phyloP scores from a whole-genome alignment of 495 filamentous ascomycete species.

The Aspergillus incahuasiensis region DNA sequence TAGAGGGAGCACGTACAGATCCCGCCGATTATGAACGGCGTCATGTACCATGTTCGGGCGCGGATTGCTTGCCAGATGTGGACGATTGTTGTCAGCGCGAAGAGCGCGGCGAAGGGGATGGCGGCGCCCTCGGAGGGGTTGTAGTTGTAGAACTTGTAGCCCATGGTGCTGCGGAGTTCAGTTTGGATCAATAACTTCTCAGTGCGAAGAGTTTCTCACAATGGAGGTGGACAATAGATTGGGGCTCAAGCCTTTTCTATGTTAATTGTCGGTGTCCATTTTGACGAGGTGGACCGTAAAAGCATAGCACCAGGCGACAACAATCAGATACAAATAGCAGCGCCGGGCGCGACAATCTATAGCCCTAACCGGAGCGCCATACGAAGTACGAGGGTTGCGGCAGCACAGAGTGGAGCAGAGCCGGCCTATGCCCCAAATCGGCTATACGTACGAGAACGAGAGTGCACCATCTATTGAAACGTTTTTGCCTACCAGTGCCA shows the following conservation, averaged over 20 bases:
- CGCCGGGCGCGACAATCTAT: not conserved
- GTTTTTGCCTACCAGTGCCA: not conserved
- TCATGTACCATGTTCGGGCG: constrained; percentile 57
- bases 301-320: not conserved
- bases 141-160: constrained; percentile 22
- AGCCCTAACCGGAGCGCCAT: not conserved
- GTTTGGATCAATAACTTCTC: no score
- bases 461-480: no score
- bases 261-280: not conserved
- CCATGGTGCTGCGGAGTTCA: no score
- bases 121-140: constrained; percentile 46
- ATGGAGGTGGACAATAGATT: not conserved
- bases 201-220: no score
- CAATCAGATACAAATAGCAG: not conserved
- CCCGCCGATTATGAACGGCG: constrained; percentile 53
- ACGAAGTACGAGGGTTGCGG: constrained; percentile 4
- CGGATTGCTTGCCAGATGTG: constrained; percentile 34
- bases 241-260: not conserved
- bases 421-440: not conserved
- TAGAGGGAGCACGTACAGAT: constrained; percentile 39
- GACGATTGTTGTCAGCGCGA: constrained; percentile 36
- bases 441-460: constrained; percentile 8
- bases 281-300: no score
- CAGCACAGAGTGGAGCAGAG: not conserved
- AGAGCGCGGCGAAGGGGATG: constrained; percentile 47